Percentiles rank a stretch among this genome's conserved stretches.
Conservation (phyloP, 108 stramenopile species). For the Epithemia pelagica region DNA sequence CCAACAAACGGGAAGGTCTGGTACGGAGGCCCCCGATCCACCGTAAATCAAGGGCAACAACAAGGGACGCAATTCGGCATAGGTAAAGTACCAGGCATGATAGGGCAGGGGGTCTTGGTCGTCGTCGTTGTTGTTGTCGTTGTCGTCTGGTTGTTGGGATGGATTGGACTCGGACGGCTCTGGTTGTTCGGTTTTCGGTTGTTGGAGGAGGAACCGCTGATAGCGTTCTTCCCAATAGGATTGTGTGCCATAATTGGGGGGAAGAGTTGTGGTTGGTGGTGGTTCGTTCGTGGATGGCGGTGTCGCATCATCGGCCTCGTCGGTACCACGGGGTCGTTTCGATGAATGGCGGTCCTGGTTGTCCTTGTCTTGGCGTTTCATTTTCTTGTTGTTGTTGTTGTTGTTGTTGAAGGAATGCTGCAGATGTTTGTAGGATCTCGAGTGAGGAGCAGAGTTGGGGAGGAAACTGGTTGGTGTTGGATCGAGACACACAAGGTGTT, state of each 20-base stretch:
- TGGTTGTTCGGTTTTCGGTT: constrained; percentile 7
- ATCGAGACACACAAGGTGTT: too few relatives aligned
- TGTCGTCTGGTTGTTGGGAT: neutral
- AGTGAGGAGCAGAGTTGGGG: too few relatives aligned
- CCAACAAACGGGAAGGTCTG: neutral
- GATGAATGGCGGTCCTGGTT: too few relatives aligned
- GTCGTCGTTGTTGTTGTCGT: neutral
- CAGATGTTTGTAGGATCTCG: too few relatives aligned
- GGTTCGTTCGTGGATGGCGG: too few relatives aligned
- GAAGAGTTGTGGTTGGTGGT: neutral
- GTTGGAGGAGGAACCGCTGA: constrained; percentile 8
- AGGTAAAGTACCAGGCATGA: constrained; percentile 81
- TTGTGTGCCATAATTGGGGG: constrained; percentile 56
- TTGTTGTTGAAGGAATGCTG: too few relatives aligned
- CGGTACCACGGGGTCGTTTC: too few relatives aligned
- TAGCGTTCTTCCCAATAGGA: constrained; percentile 78
- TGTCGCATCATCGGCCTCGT: too few relatives aligned
- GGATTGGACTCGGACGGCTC: neutral
- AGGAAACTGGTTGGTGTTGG: too few relatives aligned
- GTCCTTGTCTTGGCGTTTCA: too few relatives aligned
- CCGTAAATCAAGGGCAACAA: constrained; percentile 66
- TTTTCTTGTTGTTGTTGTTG: too few relatives aligned
- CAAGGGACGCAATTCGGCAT: constrained; percentile 64
- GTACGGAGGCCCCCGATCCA: constrained; percentile 6
- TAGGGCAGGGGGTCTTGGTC: constrained; percentile 42